These are phyloP conservation scores for Psilocybe tampanensis DNA, from an alignment of 768 basidiomycete species.

Conservation along the genomic window DNA sequence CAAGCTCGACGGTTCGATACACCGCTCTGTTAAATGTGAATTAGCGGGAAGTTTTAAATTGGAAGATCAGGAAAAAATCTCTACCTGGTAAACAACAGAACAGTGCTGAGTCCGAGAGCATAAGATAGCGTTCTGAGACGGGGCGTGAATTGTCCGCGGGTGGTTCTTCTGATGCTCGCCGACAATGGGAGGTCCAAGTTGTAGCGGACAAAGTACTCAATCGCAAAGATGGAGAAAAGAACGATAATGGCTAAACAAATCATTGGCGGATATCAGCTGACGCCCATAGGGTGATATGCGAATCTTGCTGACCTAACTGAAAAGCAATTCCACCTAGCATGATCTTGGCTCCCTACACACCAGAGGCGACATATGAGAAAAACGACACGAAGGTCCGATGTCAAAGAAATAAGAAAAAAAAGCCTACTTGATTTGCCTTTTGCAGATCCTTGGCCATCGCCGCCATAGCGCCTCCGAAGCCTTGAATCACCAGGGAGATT, in stretches of 20 bases:
- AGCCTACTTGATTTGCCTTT: conserved; percentile 13
- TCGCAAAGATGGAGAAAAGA: conserved; percentile 40
- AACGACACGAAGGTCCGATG: not conserved
- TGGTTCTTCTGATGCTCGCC: not conserved
- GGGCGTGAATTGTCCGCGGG: conserved; percentile 11
- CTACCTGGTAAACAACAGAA: conserved; percentile 49
- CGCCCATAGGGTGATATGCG: no score
- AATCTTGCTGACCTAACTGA: conserved; percentile 45
- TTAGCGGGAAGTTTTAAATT: not conserved
- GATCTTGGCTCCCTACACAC: conserved; percentile 37
- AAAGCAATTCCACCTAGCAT: conserved; percentile 69
- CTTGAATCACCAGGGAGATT: conserved; percentile 64
- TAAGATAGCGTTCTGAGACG: conserved; percentile 33
- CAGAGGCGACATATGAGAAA: not conserved
- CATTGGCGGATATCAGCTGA: no score
- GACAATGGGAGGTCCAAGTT: not conserved
- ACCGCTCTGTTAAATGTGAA: conserved; percentile 36
- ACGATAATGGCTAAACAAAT: conserved; percentile 39
- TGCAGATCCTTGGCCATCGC: conserved; percentile 28
- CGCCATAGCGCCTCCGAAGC: conserved; percentile 61
- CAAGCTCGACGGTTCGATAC: conserved; percentile 55
- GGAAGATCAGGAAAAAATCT: conserved; percentile 7
- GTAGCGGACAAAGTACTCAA: conserved; percentile 9
- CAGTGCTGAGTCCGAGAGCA: conserved; percentile 40
- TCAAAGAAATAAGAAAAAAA: not conserved